phyloP scores from a whole-genome alignment of 345 rosid species.

The Brassica nigra region DNA sequence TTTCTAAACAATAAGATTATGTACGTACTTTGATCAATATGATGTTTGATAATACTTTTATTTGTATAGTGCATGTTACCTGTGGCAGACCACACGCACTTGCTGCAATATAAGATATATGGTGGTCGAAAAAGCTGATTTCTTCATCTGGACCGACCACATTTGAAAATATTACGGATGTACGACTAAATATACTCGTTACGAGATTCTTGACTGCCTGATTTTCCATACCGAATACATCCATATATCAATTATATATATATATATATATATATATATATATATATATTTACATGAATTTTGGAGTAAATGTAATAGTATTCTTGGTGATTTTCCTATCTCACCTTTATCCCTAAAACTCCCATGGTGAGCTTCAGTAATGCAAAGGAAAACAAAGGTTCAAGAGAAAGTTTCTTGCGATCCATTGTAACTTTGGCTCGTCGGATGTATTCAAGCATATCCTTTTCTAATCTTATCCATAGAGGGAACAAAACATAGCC shows the following conservation, averaged over 20 bases:
- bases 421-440: constrained; percentile 46
- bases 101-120: constrained; percentile 46
- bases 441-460: constrained; percentile 48
- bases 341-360: constrained; percentile 42
- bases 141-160: constrained; percentile 59
- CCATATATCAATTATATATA: not conserved
- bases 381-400: constrained; percentile 45
- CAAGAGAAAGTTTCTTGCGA: constrained; percentile 22
- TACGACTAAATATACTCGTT: constrained; percentile 47
- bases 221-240: not conserved
- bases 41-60: not conserved
- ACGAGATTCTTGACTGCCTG: constrained; percentile 45
- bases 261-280: not conserved
- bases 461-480: constrained; percentile 34
- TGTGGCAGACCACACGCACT: constrained; percentile 54
- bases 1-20: not conserved
- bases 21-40: not conserved
- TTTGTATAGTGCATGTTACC: constrained; percentile 25
- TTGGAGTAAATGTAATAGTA: no score
- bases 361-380: constrained; percentile 28
- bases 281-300: not conserved
- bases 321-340: not conserved
- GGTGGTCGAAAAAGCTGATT: constrained; percentile 52
- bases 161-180: constrained; percentile 50
- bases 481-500: constrained; percentile 51